Evolutionary conservation across 2,329 filamentous ascomycete species (phyloP), one percentile per base, ranked within the genome.

Genomic region (Aspergillus latus): DNA sequence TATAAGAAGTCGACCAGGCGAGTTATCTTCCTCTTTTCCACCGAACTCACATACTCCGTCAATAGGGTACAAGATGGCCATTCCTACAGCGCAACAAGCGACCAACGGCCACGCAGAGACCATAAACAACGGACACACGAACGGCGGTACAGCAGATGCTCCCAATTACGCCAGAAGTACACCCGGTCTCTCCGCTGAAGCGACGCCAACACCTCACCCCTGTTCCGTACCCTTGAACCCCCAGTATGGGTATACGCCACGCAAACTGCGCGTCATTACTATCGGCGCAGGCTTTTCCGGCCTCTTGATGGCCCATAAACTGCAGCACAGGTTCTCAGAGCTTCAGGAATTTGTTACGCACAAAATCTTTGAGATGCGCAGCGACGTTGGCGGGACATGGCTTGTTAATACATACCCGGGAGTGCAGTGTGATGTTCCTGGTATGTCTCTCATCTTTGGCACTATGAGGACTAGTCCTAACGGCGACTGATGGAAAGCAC

Each of bases 311-410:
- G 74, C 75, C 2, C 70, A 77, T 58, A 76, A 76, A 58, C 61
- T 77, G 47, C 69, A 75, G 52, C 68, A 76, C 54, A 66, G 71
- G 13, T 57, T 59, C 36, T 34, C 54, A 43, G 66, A 71, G n/a
- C 55, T 72, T 16, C 61, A 70, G 10, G 66, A 70, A 16, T 62
- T 67, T 15, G 64, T 76, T 30, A 70, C 73, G 4, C 66, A 74
- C 45, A 66, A 70, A 0, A 75, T 80, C 50, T 80, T 77, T 52
- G 78, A 80, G 61, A 56, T 52, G 72, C 74, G 57, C 68, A 72
- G 49, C 10, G 63, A 64, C 16, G 47, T 65, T 10, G 59, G 66
- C 26, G 62, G 61, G n/a, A 64, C 62, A 9, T 64, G 62, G 60
- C 52, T 64, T 7, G 59, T 61, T 10, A 64, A 64, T 44, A 57